Conservation (phyloP, 2,329 filamentous ascomycete species). For the Scolecobasidium constrictum region DNA sequence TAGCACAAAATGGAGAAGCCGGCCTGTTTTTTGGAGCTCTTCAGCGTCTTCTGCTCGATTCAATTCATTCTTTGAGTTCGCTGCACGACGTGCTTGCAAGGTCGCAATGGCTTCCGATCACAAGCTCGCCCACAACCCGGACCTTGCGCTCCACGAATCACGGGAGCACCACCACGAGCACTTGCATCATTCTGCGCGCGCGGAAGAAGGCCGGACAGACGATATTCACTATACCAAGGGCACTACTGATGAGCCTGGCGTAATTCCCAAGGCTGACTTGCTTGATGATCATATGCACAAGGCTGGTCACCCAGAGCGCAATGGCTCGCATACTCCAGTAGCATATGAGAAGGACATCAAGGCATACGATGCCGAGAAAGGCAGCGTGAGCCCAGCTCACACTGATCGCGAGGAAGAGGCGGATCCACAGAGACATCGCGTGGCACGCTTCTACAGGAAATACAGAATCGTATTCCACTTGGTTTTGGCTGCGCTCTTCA, state of each 20-base stretch:
- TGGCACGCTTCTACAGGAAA: conserved; percentile 31
- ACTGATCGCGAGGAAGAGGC: conserved; percentile 16
- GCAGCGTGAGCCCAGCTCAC: conserved; percentile 25
- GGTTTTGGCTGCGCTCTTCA: conserved; percentile 22
- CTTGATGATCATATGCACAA: conserved; percentile 32
- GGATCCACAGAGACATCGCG: conserved; percentile 22
- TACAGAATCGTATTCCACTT: conserved; percentile 36
- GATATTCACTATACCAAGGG: conserved; percentile 22
- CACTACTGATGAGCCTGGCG: conserved; percentile 23
- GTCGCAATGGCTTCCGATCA: background rate
- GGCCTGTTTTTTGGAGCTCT: background rate
- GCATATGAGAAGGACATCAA: conserved; percentile 24
- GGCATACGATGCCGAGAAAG: conserved; percentile 28
- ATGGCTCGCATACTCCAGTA: conserved; percentile 16
- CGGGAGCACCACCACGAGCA: conserved; percentile 27
- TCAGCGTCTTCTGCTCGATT: background rate
- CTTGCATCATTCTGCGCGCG: conserved; percentile 24
- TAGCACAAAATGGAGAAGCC: background rate
- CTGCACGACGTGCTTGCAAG: too few species aligned
- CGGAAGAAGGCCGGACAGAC: conserved; percentile 16
- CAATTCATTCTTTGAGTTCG: too few species aligned
- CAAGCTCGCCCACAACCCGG: conserved; percentile 19
- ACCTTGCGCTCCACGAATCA: conserved; percentile 26
- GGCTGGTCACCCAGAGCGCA: conserved; percentile 18
- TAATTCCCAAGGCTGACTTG: conserved; percentile 20